phyloP scores from a whole-genome alignment of 371 early-diverging fungal species.

The Capniomyces stellatus region DNA sequence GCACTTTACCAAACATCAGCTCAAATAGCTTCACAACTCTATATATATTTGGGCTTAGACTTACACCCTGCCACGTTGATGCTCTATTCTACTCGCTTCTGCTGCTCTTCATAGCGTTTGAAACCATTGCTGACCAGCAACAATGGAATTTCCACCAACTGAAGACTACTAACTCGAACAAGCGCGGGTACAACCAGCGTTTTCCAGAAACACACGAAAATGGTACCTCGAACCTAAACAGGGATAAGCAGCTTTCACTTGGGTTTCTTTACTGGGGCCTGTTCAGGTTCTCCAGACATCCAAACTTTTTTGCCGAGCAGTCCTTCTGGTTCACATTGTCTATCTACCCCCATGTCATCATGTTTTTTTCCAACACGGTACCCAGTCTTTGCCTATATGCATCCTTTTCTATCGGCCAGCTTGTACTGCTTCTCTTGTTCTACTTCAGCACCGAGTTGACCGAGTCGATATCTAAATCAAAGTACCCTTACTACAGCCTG shows the following conservation, averaged over 20 bases:
- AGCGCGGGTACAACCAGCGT: conserved; percentile 21
- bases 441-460: conserved; percentile 54
- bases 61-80: too few relatives aligned
- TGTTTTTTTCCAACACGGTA: conserved; percentile 16
- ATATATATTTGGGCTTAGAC: too few relatives aligned
- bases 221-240: too few relatives aligned
- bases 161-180: conserved; percentile 32
- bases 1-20: background rate
- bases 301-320: conserved; percentile 67
- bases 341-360: conserved; percentile 27
- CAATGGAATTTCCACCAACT: conserved; percentile 57
- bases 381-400: background rate
- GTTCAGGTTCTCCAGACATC: conserved; percentile 57
- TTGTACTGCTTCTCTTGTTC: conserved; percentile 43
- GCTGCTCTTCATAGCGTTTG: conserved; percentile 29
- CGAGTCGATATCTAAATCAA: conserved; percentile 43
- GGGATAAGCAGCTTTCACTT: background rate
- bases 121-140: conserved; percentile 65
- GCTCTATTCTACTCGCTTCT: conserved; percentile 26
- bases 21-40: background rate
- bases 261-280: conserved; percentile 62
- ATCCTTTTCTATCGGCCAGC: conserved; percentile 27
- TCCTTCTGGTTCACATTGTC: conserved; percentile 43
- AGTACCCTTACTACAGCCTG: conserved; percentile 52
- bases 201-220: conserved; percentile 9